phyloP scores from a whole-genome alignment of 345 rosid genomes.

The Eucalyptus shirleyi region DNA sequence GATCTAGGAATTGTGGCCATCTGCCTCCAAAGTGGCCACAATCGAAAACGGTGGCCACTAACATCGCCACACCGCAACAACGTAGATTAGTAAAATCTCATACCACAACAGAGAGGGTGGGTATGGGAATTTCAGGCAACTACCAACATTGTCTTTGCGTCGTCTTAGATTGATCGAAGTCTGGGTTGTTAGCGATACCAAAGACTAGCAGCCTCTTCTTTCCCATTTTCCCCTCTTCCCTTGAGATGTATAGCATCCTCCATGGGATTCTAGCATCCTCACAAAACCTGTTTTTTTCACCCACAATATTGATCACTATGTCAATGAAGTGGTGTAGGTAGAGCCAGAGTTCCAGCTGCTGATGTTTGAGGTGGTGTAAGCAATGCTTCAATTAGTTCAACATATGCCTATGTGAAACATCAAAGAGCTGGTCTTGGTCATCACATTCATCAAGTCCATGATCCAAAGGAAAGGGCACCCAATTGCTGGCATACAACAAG shows the following conservation, averaged over 20 bases:
- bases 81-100: too few relatives aligned
- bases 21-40: not conserved
- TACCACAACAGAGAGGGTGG: too few relatives aligned
- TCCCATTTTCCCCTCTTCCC: not conserved
- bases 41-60: not conserved
- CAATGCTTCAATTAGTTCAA: not conserved
- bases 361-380: not conserved
- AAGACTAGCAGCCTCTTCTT: not conserved
- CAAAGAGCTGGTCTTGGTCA: conserved; percentile 43
- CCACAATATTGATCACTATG: not conserved
- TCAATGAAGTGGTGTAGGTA: not conserved
- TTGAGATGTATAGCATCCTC: not conserved
- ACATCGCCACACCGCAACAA: fast-evolving
- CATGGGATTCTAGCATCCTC: not conserved
- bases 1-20: not conserved
- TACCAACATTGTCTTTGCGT: too few relatives aligned
- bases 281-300: not conserved
- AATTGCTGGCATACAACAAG: not conserved
- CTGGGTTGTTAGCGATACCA: too few relatives aligned
- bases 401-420: not conserved
- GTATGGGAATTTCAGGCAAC: too few relatives aligned
- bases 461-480: conserved; percentile 12
- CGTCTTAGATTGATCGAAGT: too few relatives aligned
- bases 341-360: not conserved
- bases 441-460: not conserved